Percentiles rank a stretch among this genome's conserved stretches.
These are phyloP conservation scores for Rhazya stricta DNA, from an alignment of 257 asterid species.

Conservation along the genomic window DNA sequence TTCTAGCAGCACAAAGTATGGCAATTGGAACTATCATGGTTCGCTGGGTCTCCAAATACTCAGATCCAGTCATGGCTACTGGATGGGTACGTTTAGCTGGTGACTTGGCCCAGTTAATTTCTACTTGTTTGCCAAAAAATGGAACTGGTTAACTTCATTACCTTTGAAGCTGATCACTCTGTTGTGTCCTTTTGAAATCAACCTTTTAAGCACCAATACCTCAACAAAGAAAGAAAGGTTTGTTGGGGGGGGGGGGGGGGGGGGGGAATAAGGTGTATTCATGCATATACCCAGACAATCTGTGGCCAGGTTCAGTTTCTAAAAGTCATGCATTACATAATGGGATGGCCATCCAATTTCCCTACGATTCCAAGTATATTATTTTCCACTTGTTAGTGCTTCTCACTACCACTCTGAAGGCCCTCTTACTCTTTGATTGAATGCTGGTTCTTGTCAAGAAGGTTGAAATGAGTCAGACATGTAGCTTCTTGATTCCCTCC, in stretches of 20 bases:
- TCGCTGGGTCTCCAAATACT: slow-evolving; percentile 93
- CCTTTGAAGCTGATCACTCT: neutral
- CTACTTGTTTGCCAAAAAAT: neutral
- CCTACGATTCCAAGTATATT: neutral
- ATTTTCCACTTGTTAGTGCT: neutral
- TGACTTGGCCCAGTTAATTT: too few relatives aligned
- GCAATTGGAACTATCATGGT: slow-evolving; percentile 90
- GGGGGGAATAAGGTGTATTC: neutral
- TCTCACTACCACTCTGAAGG: neutral
- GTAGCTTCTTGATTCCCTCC: neutral
- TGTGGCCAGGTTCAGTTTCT: neutral
- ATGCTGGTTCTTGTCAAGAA: neutral
- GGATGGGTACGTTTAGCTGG: slow-evolving; percentile 68
- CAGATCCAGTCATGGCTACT: slow-evolving; percentile 96
- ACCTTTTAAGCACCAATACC: neutral
- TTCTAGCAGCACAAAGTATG: slow-evolving; percentile 99
- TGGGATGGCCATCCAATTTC: neutral
- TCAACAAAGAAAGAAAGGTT: neutral
- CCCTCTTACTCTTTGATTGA: neutral
- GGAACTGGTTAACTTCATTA: neutral
- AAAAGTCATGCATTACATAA: neutral
- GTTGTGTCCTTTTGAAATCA: neutral
- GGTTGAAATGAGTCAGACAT: neutral
- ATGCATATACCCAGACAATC: neutral
- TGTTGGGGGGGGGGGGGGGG: neutral